phyloP scores from a whole-genome alignment of 2,329 filamentous ascomycete genomes.

The Colletotrichum sp. region DNA sequence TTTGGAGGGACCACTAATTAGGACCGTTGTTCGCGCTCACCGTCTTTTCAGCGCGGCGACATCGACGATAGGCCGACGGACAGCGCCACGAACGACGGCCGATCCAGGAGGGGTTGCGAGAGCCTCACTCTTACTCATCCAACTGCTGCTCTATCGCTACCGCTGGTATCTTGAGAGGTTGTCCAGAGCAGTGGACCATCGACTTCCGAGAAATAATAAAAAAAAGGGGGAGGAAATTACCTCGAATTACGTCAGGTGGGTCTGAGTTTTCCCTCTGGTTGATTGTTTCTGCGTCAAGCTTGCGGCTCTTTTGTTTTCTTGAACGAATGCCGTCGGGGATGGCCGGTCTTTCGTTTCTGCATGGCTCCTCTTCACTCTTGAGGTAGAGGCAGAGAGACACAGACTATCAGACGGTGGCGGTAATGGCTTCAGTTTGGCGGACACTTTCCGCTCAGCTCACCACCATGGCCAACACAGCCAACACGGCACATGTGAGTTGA shows the following conservation, averaged over 20 bases:
- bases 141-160: not conserved
- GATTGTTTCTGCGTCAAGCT: not conserved
- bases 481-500: not conserved
- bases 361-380: not conserved
- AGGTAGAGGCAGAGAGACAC: not conserved
- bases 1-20: not conserved
- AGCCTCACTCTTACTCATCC: not conserved
- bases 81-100: not conserved
- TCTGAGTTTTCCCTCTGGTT: not conserved
- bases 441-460: not conserved
- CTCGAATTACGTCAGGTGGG: conserved; percentile 21
- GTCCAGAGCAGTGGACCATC: not conserved
- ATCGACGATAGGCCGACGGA: not conserved
- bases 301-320: not conserved
- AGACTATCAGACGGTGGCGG: conserved; percentile 1
- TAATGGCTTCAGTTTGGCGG: not conserved
- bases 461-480: not conserved
- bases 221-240: not conserved
- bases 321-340: not conserved
- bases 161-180: not conserved
- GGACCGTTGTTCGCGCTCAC: not conserved
- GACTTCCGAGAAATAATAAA: too few species aligned
- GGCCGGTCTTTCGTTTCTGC: not conserved
- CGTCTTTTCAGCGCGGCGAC: conserved; percentile 9
- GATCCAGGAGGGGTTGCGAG: not conserved